A percentile compares a stretch with the other conserved stretches of the same genome.
Evolutionary conservation across 345 rosid genomes (phyloP).

Genomic region (Lumnitzera littorea): DNA sequence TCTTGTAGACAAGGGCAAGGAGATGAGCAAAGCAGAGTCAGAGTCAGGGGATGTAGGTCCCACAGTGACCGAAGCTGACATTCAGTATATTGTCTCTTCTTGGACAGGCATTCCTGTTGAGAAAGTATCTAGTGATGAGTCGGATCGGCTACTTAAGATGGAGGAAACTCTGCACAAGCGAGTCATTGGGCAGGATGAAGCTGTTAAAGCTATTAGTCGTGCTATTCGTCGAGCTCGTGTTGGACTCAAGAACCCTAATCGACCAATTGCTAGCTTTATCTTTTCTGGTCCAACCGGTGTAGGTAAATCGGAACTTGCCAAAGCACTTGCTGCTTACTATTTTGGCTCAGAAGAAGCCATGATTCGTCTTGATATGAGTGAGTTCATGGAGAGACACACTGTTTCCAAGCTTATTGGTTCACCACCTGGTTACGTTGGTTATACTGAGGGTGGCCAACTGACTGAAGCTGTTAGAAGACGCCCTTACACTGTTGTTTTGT

Average conservation of each 20-base stretch:
- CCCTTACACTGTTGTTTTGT: slow-evolving; percentile 85
- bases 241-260: slow-evolving; percentile 92
- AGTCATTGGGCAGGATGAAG: slow-evolving; percentile 97
- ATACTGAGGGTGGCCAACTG: slow-evolving; percentile 94
- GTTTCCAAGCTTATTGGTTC: slow-evolving; percentile 98
- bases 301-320: slow-evolving; percentile 96
- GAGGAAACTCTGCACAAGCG: slow-evolving; percentile 91
- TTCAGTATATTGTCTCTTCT: slow-evolving; percentile 85
- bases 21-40: slow-evolving; percentile 85
- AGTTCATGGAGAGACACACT: slow-evolving; percentile 96
- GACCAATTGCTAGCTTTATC: slow-evolving; percentile 97
- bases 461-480: slow-evolving; percentile 97
- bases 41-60: slow-evolving; percentile 91
- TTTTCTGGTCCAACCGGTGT: slow-evolving; percentile 99
- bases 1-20: slow-evolving; percentile 83
- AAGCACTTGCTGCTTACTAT: slow-evolving; percentile 89
- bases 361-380: slow-evolving; percentile 99
- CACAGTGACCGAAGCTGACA: slow-evolving; percentile 70
- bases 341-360: slow-evolving; percentile 97
- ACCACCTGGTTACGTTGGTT: slow-evolving; percentile 98
- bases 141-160: slow-evolving; percentile 91
- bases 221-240: slow-evolving; percentile 98
- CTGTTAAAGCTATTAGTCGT: slow-evolving; percentile 87
- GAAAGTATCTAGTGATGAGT: slow-evolving; percentile 92
- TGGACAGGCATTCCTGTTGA: slow-evolving; percentile 99